Conservation (phyloP, 352 stramenopile genomes). For the Pythium apleroticum region DNA sequence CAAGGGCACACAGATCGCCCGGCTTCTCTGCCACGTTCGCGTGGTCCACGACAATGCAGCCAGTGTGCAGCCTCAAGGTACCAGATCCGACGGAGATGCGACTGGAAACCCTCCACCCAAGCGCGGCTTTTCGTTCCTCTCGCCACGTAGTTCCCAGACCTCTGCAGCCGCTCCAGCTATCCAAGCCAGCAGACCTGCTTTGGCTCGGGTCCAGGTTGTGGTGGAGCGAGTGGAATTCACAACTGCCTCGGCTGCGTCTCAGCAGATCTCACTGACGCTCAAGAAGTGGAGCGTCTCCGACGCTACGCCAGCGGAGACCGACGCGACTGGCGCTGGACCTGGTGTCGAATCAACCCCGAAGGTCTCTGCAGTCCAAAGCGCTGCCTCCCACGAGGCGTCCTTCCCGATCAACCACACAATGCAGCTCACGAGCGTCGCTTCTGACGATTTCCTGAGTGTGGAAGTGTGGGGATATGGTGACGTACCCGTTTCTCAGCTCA, state of each 20-base stretch:
- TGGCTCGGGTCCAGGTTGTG: slow-evolving; percentile 18
- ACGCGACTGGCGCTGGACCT: not conserved
- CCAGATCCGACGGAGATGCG: slow-evolving; percentile 3
- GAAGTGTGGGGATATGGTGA: slow-evolving; percentile 63
- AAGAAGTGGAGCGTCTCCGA: slow-evolving; percentile 33
- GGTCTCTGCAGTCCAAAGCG: not conserved
- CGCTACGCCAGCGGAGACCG: not conserved
- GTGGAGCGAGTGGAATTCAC: slow-evolving; percentile 32
- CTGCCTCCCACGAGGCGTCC: not conserved
- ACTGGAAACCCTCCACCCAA: slow-evolving; percentile 17
- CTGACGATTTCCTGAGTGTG: slow-evolving; percentile 45
- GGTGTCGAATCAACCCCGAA: slow-evolving; percentile 32
- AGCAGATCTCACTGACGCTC: slow-evolving; percentile 37
- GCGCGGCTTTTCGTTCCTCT: slow-evolving; percentile 19
- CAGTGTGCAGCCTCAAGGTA: not conserved
- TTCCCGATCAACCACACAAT: slow-evolving; percentile 20
- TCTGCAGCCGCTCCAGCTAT: slow-evolving; percentile 4
- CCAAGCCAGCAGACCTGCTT: not conserved
- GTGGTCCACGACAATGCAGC: not conserved
- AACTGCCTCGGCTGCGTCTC: not conserved
- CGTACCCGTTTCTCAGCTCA: not conserved
- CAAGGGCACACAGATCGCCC: slow-evolving; percentile 25
- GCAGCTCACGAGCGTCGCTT: not conserved
- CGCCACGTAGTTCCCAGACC: slow-evolving; percentile 10
- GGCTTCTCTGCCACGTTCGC: slow-evolving; percentile 20